These are phyloP conservation scores for Hirsutella thompsonii DNA, from an alignment of 2,329 filamentous ascomycete species.

Conservation along the genomic window DNA sequence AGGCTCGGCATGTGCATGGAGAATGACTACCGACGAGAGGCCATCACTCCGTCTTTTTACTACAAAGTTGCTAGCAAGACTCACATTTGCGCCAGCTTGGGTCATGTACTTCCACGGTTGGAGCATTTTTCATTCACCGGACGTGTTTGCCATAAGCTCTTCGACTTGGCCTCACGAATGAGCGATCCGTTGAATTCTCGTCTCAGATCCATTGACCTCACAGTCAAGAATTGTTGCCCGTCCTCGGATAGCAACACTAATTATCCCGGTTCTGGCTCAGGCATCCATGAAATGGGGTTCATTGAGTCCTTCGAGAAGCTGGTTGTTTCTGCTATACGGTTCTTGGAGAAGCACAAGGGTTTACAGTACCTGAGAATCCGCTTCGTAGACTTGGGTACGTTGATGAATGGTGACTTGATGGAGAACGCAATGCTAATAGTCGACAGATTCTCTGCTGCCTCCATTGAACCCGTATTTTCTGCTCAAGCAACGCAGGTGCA, in stretches of 20 bases:
- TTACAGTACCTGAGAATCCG: constrained; percentile 56
- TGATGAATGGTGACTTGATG: background rate
- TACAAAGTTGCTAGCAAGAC: constrained; percentile 43
- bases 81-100: constrained; percentile 55
- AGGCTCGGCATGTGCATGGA: constrained; percentile 58
- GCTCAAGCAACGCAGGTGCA: constrained; percentile 45
- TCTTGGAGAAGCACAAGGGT: constrained; percentile 43
- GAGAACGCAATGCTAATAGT: constrained; percentile 9
- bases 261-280: constrained; percentile 52
- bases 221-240: constrained; percentile 64
- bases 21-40: constrained; percentile 56
- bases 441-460: constrained; percentile 52
- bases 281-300: constrained; percentile 60
- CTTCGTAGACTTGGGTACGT: constrained; percentile 57
- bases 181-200: constrained; percentile 33
- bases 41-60: constrained; percentile 46
- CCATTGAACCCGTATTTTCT: constrained; percentile 63
- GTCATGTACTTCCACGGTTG: constrained; percentile 44
- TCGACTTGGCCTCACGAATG: constrained; percentile 40
- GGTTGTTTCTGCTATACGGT: constrained; percentile 48
- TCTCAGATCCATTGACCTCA: constrained; percentile 56
- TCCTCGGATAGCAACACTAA: constrained; percentile 31
- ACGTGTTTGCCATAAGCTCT: constrained; percentile 57
- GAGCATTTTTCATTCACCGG: constrained; percentile 63
- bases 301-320: constrained; percentile 59